These are phyloP conservation scores for Dryas octopetala DNA, from an alignment of 306 rosid species.

Conservation along the genomic window DNA sequence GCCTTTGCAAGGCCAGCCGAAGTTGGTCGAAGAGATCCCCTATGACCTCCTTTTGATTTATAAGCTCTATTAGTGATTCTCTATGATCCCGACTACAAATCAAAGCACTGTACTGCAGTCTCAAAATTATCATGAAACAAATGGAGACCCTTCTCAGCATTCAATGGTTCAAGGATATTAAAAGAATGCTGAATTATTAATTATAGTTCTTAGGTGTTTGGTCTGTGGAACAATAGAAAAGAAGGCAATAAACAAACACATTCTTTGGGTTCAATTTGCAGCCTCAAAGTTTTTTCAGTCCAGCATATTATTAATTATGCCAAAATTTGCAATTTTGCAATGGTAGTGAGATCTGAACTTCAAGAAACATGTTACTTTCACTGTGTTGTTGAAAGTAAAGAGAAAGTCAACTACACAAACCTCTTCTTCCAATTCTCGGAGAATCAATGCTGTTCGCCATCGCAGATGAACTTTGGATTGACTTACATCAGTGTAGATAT, in stretches of 20 bases:
- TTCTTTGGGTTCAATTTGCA: not conserved
- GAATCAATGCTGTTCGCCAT: conserved; percentile 95
- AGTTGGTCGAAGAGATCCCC: conserved; percentile 97
- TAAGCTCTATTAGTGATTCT: conserved; percentile 73
- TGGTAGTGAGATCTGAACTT: not conserved
- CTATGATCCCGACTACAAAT: conserved; percentile 61
- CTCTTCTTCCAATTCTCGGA: conserved; percentile 97
- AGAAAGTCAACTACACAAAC: conserved; percentile 37
- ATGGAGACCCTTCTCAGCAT: conserved; percentile 22
- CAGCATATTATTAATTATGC: not conserved
- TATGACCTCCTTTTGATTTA: conserved; percentile 87
- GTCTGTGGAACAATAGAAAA: not conserved
- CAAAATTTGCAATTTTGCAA: too few species aligned
- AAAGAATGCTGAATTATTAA: not conserved
- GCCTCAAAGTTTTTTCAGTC: not conserved
- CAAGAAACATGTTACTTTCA: conserved; percentile 14
- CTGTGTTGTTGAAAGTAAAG: conserved; percentile 6
- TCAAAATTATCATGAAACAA: conserved; percentile 33
- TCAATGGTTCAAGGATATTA: conserved; percentile 5
- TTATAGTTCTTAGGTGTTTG: not conserved
- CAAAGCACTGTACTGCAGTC: conserved; percentile 82
- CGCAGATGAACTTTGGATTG: conserved; percentile 92
- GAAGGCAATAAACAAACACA: not conserved
- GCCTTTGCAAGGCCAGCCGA: conserved; percentile 92
- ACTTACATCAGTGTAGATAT: conserved; percentile 95